Base-by-base conservation (phyloP, 2,329 filamentous ascomycete species). In the Berkeleyomyces basicola region DNA sequence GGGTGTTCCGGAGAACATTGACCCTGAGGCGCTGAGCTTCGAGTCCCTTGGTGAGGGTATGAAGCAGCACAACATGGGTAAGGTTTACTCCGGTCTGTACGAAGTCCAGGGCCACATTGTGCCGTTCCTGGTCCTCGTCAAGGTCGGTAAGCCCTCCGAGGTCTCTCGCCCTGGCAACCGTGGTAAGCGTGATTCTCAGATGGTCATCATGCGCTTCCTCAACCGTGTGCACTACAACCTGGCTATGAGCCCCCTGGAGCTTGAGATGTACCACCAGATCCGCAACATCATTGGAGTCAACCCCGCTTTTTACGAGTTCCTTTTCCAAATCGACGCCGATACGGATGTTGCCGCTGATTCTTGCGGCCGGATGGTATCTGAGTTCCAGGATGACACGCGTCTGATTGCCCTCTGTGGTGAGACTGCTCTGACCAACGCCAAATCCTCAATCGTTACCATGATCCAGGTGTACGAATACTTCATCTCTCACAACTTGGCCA, bases 401-500 rank as follows among this genome's bases (percentile, higher is more conserved):
- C 79, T 97, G n/a, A 92, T 96, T 70, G 93, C 87, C 62, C 83
- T 93, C 58, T 99, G 93, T 70, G 93, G 93, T 75, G 93, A 99
- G 75, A 99, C 93, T 0, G 87, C 87, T 14, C 79, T 99, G 58
- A 91, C 86, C 66, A 99, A 99, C 71, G 88, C 90, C 65, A 96
- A 96, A 74, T 81, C 87, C 5, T 96, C 92, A 0, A 90, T 95
- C 70, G 84, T 95, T 68, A 99, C 93, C 60, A 97, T 97, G 92
- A 99, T 99, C 72, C 93, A 99, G 75, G 92, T 99, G 42, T 99
- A 97, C 79, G 92, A 99, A 75, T 99, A 99, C 80, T 99, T 91
- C 78, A 99, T 99, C 70, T 97, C 92, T 60, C 92, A 99, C 79
- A 95, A 97, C 72, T 76, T 99, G 68, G 86, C 88, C 68, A 97